Evolutionary conservation across 2,329 filamentous ascomycete species (phyloP).

Genomic region (Exophiala calicioides): DNA sequence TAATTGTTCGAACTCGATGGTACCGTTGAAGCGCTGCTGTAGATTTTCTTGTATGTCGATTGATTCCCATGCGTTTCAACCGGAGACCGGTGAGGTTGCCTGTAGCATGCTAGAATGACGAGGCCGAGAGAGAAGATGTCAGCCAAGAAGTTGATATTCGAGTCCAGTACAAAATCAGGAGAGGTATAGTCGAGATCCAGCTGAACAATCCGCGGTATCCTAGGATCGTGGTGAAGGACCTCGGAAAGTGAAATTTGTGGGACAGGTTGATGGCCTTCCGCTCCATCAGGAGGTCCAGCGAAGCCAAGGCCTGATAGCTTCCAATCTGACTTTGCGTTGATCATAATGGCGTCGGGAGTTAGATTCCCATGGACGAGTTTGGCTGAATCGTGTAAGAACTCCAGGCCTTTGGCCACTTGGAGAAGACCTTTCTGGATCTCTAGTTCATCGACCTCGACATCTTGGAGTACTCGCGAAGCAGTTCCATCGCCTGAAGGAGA

Average conservation of each 20-base stretch:
- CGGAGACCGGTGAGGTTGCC: slow-evolving; percentile 87
- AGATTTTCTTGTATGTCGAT: slow-evolving; percentile 81
- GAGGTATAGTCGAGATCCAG: slow-evolving; percentile 91
- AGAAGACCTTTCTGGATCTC: slow-evolving; percentile 96
- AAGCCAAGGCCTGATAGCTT: slow-evolving; percentile 96
- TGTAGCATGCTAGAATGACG: slow-evolving; percentile 86
- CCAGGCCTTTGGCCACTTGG: slow-evolving; percentile 88
- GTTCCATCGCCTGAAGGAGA: slow-evolving; percentile 53
- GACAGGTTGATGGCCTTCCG: slow-evolving; percentile 72
- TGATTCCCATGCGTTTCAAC: slow-evolving; percentile 78
- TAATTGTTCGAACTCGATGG: slow-evolving; percentile 83
- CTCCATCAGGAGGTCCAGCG: slow-evolving; percentile 75
- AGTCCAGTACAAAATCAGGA: slow-evolving; percentile 91
- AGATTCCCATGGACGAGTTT: slow-evolving; percentile 92
- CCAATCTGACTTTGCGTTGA: slow-evolving; percentile 98
- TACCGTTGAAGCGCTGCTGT: slow-evolving; percentile 74
- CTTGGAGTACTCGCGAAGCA: slow-evolving; percentile 69
- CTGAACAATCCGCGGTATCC: slow-evolving; percentile 79
- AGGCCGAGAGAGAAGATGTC: slow-evolving; percentile 95
- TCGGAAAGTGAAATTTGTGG: slow-evolving; percentile 80
- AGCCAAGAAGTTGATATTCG: slow-evolving; percentile 76
- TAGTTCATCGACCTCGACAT: slow-evolving; percentile 91
- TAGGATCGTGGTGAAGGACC: slow-evolving; percentile 78
- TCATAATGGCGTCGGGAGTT: slow-evolving; percentile 87
- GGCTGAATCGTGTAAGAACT: slow-evolving; percentile 94